phyloP scores from a whole-genome alignment of 768 basidiomycete genomes.

The Phylloporus rhodoxanthus region DNA sequence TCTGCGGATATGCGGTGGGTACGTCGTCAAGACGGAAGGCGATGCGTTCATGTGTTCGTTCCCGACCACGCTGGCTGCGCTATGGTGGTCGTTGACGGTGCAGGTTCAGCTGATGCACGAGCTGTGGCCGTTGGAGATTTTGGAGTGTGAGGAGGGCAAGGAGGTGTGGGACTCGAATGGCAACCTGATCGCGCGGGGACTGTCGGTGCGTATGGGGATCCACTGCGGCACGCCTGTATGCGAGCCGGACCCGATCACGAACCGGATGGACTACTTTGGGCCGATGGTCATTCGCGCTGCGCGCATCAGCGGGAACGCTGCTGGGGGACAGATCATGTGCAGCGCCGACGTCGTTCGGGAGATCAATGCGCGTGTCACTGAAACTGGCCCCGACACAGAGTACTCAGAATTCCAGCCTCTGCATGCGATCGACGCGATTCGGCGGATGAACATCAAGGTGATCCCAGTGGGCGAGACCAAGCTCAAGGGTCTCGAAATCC shows the following conservation, averaged over 20 bases:
- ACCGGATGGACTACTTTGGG: conserved; percentile 97
- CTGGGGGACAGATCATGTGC: conserved; percentile 91
- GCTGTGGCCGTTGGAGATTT: conserved; percentile 88
- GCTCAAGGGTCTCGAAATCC: conserved; percentile 90
- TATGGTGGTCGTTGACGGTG: conserved; percentile 87
- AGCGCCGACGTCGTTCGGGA: conserved; percentile 84
- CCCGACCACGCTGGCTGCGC: conserved; percentile 76
- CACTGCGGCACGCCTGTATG: conserved; percentile 89
- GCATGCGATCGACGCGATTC: conserved; percentile 69
- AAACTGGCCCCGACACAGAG: conserved; percentile 52
- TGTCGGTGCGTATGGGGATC: conserved; percentile 96
- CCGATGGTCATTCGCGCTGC: conserved; percentile 93
- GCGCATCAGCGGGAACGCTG: conserved; percentile 74
- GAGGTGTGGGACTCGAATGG: conserved; percentile 64
- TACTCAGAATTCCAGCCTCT: conserved; percentile 51
- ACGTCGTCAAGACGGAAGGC: conserved; percentile 99
- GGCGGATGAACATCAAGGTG: conserved; percentile 61
- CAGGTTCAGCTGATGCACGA: conserved; percentile 78
- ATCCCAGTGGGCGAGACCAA: conserved; percentile 83
- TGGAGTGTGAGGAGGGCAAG: conserved; percentile 89
- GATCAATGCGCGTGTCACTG: conserved; percentile 56
- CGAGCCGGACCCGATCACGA: conserved; percentile 84
- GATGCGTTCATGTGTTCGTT: conserved; percentile 99
- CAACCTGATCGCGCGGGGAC: conserved; percentile 70
- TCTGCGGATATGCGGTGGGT: conserved; percentile 86